A percentile compares a stretch with the other conserved stretches of the same genome.
These are phyloP conservation scores for Dinochytrium kinnereticum DNA, from an alignment of 371 early-diverging fungal species.

Conservation along the genomic window DNA sequence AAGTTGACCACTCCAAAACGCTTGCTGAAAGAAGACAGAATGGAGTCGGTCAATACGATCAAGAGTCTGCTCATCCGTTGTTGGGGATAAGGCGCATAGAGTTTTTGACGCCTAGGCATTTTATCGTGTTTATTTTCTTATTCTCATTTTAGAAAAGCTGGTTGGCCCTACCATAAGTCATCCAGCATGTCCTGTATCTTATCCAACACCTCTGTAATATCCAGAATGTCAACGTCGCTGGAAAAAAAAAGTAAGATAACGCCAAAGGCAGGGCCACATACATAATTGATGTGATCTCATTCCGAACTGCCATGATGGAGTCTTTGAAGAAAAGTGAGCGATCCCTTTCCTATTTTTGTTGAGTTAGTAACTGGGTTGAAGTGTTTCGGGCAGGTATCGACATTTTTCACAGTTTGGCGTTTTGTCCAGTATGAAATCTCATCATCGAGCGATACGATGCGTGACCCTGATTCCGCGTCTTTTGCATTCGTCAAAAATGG, in stretches of 20 bases:
- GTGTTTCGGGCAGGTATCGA: too few relatives aligned
- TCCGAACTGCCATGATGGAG: constrained; percentile 11
- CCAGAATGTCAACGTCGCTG: constrained; percentile 21
- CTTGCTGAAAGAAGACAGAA: constrained; percentile 33
- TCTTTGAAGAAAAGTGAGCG: constrained; percentile 30
- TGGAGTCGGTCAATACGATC: constrained; percentile 35
- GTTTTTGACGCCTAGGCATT: constrained; percentile 46
- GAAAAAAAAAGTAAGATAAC: background rate
- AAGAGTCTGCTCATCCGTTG: constrained; percentile 48
- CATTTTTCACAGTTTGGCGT: constrained; percentile 5
- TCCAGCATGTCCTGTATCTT: constrained; percentile 51
- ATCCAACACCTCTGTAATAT: constrained; percentile 43
- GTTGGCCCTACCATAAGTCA: constrained; percentile 51
- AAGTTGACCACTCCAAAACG: constrained; percentile 22
- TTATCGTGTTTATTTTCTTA: background rate
- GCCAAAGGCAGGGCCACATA: constrained; percentile 9
- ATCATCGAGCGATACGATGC: background rate
- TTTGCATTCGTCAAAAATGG: background rate
- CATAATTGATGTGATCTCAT: constrained; percentile 24
- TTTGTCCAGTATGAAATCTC: constrained; percentile 15
- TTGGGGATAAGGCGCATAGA: constrained; percentile 40
- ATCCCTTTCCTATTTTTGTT: constrained; percentile 21
- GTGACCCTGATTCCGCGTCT: background rate
- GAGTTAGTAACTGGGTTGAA: background rate
- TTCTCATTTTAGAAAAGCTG: too few relatives aligned